Evolutionary conservation across 148 eudicot species (phyloP), one percentile per base, ranked within the genome.

Genomic region (Rhododendron henanense): DNA sequence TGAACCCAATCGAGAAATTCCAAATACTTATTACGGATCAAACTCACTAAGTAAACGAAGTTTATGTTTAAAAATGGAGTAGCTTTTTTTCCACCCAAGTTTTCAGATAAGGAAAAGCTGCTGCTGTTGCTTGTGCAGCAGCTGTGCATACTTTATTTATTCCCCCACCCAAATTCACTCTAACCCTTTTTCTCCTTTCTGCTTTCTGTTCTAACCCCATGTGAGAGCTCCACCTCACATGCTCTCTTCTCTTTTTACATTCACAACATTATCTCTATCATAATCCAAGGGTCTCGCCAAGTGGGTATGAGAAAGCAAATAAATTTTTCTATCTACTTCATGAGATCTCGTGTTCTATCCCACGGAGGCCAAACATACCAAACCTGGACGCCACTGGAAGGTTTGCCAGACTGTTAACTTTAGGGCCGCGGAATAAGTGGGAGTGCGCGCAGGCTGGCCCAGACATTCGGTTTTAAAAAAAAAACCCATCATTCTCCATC

Each of bases 211-310:
- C 78, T 35, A 16, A 21, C 50, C 85, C 89, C 86, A 84, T 89
- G 88, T 89, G 76, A 88, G 71, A 89, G 87, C 90, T 80, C 84
- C 83, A 61, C 75, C 88, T 84, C 92, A 89, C 88, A 87, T 89
- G 92, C 90, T 67, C 82, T 79, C 86, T 57, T 37, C 39, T 39
- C 44, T 39, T 81, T 55, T 81, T 90, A 76, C 63, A 57, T 31
- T 81, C 37, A 73, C 69, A 73, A 57, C 76, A 82, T 81, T 78
- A 84, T 86, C 87, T 77, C 18, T 37, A 31, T 79, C 74, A 37
- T 86, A 55, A 18, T 0, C 7, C 6, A 4, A 16, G 5, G 61
- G 21, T 55, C 18, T 55, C 0, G 61, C 61, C 21, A 55, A 55
- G 21, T 16, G 16, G 21, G 23, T 18, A 55, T 4, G 5, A 4